Evolutionary conservation across 768 basidiomycete species (phyloP).

Genomic region (Neoboletus magnificus): DNA sequence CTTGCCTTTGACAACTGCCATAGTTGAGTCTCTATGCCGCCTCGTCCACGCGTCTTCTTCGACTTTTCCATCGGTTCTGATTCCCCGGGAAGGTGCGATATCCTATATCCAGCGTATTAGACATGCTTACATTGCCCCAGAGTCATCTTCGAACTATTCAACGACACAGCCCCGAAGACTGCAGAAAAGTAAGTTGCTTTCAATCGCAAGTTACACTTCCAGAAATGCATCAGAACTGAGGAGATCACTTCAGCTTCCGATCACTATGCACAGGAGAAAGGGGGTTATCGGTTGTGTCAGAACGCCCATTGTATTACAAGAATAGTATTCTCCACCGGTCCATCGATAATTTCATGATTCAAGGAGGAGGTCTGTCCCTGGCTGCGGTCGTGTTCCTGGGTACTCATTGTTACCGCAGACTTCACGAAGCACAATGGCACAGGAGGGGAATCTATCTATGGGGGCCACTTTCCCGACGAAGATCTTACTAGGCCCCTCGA

Average conservation of each 20-base stretch:
- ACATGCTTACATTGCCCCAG: slow-evolving; percentile 34
- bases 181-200: slow-evolving; percentile 63
- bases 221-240: slow-evolving; percentile 8
- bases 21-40: slow-evolving; percentile 52
- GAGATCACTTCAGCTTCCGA: slow-evolving; percentile 57
- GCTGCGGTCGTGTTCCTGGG: neutral
- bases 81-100: slow-evolving; percentile 52
- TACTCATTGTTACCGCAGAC: slow-evolving; percentile 39
- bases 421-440: slow-evolving; percentile 77
- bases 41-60: slow-evolving; percentile 62
- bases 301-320: slow-evolving; percentile 81
- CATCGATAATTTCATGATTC: slow-evolving; percentile 77
- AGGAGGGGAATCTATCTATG: slow-evolving; percentile 83
- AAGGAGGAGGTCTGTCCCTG: slow-evolving; percentile 60
- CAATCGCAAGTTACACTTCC: neutral
- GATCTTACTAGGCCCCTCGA: slow-evolving; percentile 63
- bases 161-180: slow-evolving; percentile 69
- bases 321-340: slow-evolving; percentile 74
- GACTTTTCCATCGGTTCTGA: slow-evolving; percentile 55
- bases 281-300: slow-evolving; percentile 60
- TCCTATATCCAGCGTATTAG: neutral
- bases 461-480: slow-evolving; percentile 73
- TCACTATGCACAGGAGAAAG: slow-evolving; percentile 84
- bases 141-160: slow-evolving; percentile 74
- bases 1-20: too few relatives aligned